Conservation (phyloP, 176 grass and related monocot species). For the Lolium perenne region DNA sequence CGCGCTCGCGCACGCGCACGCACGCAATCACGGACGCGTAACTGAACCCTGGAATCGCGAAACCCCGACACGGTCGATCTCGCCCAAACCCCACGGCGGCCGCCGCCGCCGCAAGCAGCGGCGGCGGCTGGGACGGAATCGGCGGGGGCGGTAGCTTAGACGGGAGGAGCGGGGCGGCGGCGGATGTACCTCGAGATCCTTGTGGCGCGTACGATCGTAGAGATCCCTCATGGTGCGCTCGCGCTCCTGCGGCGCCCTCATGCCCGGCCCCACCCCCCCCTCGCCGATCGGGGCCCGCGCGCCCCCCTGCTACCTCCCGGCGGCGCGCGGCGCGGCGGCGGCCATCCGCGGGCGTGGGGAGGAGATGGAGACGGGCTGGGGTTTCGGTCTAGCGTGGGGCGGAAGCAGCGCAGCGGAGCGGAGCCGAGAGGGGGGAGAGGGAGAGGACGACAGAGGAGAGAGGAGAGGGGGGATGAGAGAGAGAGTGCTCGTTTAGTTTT, state of each 20-base stretch:
- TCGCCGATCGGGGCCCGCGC: conserved; percentile 37
- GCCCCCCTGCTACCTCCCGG: conserved; percentile 46
- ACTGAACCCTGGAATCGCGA: conserved; percentile 11
- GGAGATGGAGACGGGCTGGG: not conserved
- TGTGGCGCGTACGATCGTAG: conserved; percentile 53
- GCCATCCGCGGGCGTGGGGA: conserved; percentile 21
- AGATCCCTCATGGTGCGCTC: conserved; percentile 63
- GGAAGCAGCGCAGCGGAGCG: conserved; percentile 34
- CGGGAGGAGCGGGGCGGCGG: too few relatives aligned
- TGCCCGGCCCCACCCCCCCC: conserved; percentile 16
- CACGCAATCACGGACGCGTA: not conserved
- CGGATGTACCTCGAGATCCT: conserved; percentile 54
- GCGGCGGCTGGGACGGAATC: not conserved
- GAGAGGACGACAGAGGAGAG: not conserved
- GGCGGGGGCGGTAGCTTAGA: not conserved
- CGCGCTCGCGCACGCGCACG: not conserved
- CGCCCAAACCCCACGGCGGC: not conserved
- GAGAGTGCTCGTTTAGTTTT: conserved; percentile 30
- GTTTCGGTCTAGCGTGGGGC: conserved; percentile 41
- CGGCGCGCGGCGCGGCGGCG: conserved; percentile 13
- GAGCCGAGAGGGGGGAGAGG: not conserved
- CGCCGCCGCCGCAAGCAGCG: not conserved
- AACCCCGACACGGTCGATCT: not conserved
- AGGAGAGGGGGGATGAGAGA: not conserved
- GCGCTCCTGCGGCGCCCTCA: conserved; percentile 56